Conservation (phyloP, 2,329 filamentous ascomycete species). For the Talaromyces verruculosus region DNA sequence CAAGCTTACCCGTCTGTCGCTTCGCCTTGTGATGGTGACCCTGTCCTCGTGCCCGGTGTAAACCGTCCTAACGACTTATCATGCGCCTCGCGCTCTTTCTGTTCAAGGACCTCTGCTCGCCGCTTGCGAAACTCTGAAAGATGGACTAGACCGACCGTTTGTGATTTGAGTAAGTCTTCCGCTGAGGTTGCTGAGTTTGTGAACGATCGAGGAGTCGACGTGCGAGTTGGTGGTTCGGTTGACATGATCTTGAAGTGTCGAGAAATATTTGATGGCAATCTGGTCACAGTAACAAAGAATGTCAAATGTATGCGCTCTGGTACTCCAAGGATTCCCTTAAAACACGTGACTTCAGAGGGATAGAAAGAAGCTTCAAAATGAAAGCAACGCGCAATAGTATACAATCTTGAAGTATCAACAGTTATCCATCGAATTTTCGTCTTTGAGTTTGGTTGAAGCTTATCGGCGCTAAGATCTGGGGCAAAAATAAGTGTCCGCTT, state of each 20-base stretch:
- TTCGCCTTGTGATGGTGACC: conserved; percentile 50
- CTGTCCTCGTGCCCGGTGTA: conserved; percentile 47
- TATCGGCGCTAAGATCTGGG: conserved; percentile 20
- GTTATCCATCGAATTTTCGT: background rate
- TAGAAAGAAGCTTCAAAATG: background rate
- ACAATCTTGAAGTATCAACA: background rate
- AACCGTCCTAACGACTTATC: conserved; percentile 56
- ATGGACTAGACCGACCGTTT: conserved; percentile 86
- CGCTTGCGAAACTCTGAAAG: conserved; percentile 95
- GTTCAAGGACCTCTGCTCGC: conserved; percentile 88
- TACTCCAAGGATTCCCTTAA: background rate
- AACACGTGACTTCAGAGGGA: conserved; percentile 15
- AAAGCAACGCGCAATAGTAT: background rate
- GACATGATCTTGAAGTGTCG: conserved; percentile 6
- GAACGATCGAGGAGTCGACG: conserved; percentile 58
- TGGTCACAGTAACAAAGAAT: background rate
- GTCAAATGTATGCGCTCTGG: background rate
- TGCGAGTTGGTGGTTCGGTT: conserved; percentile 41
- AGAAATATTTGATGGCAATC: background rate
- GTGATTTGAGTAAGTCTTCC: conserved; percentile 76
- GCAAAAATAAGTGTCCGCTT: conserved; percentile 17
- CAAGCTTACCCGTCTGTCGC: conserved; percentile 59
- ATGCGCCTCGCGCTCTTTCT: conserved; percentile 78
- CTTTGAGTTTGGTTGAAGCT: background rate
- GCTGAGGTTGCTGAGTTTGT: conserved; percentile 73